Evolutionary conservation across 306 rosid species (phyloP), one percentile per base, ranked within the genome.

Genomic region (Dalbergia cochinchinensis): DNA sequence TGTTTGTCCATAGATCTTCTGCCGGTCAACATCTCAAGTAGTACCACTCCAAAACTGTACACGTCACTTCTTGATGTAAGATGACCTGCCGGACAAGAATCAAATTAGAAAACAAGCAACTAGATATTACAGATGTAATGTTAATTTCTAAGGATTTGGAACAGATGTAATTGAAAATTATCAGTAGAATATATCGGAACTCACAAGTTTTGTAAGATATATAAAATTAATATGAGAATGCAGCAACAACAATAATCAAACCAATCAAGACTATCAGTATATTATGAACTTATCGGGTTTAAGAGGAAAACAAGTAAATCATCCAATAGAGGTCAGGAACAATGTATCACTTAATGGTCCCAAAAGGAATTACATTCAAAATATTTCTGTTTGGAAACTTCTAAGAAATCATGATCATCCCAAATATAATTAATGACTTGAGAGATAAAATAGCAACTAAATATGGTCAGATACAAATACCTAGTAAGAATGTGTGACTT

Each of bases 1-100:
- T 92, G 88, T 86, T 94, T 94, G 83, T 94, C 98, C 98, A 94
- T 94, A 18, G 98, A 94, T 89, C 98, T 91, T 91, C 98, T 87
- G 57, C 98, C 98, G 0, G 90, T 84, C 78, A 94, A 69, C 98
- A 94, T 94, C 89, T 94, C 98, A 12, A 94, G 98, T 18, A 94
- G 88, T 74, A 94, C 98, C 67, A 94, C 98, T 10, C 98, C 98
- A 0, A 94, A 94, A 86, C 98, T 92, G 81, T 94, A 94, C 74
- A 94, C 98, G 39, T 94, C 98, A 77, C 98, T 94, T 88, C 84
- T 90, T 16, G 98, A 92, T 39, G 98, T 94, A 78, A 94, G 98
- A 91, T 94, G 98, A 64, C 98, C 98, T 94, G 91, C 63, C 31
- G 77, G 55, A 63, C 63, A 69, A 44, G 65, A 69, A 76, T 72